These are phyloP conservation scores for Monilinia fructigena DNA, from an alignment of 2,329 filamentous ascomycete species.

Conservation along the genomic window DNA sequence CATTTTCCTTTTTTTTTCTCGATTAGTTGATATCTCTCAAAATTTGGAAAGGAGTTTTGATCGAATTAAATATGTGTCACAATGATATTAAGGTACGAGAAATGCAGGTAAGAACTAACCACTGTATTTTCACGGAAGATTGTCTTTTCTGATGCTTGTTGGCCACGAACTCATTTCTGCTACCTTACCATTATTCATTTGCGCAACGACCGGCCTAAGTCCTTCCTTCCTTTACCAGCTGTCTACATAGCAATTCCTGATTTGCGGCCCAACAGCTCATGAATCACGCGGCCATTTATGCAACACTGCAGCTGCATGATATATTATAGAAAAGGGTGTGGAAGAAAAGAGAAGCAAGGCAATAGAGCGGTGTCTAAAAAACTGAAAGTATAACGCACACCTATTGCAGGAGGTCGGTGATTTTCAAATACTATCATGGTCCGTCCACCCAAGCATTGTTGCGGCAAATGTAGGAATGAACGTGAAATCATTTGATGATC, in stretches of 20 bases:
- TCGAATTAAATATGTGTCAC: conserved; percentile 5
- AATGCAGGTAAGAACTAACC: conserved; percentile 6
- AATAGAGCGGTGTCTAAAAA: conserved; percentile 14
- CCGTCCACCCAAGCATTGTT: conserved; percentile 6
- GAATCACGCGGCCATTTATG: conserved; percentile 23
- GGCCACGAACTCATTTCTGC: conserved; percentile 5
- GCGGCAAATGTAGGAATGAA: conserved; percentile 15
- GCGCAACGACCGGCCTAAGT: conserved; percentile 18
- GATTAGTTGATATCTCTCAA: background rate
- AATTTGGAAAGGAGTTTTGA: background rate
- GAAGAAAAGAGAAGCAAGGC: conserved; percentile 16
- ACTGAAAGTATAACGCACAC: conserved; percentile 13
- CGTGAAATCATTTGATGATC: conserved; percentile 14
- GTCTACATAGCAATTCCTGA: conserved; percentile 17
- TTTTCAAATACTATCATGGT: conserved; percentile 11
- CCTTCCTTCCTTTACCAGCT: conserved; percentile 23
- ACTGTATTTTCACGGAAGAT: conserved; percentile 7
- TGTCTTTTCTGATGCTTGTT: conserved; percentile 12
- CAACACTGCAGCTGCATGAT: conserved; percentile 24
- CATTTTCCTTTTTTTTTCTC: conserved; percentile 2
- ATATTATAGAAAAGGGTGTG: conserved; percentile 15
- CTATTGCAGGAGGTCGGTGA: conserved; percentile 16
- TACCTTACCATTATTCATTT: conserved; percentile 5
- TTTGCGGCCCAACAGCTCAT: conserved; percentile 23
- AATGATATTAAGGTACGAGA: conserved; percentile 14